Evolutionary conservation across 495 filamentous ascomycete genomes (phyloP).

Genomic region (Physcia stellaris): DNA sequence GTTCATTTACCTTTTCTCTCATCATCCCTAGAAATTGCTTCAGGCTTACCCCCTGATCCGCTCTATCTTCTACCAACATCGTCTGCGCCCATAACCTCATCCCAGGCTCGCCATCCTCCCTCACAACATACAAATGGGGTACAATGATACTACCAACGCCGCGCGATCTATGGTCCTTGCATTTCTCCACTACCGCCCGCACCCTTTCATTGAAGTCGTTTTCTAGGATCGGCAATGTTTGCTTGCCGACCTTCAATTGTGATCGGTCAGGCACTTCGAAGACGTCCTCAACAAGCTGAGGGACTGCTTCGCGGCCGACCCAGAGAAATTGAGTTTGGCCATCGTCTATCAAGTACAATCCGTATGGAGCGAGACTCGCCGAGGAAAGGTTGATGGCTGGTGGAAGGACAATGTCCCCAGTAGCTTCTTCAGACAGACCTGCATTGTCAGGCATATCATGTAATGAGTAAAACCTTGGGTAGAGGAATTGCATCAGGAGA

Average conservation of each 20-base stretch:
- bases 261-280: constrained; percentile 72
- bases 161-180: constrained; percentile 66
- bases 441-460: constrained; percentile 98
- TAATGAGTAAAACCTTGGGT: constrained; percentile 82
- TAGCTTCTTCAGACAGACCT: constrained; percentile 69
- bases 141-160: constrained; percentile 83
- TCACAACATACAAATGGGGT: constrained; percentile 84
- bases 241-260: constrained; percentile 83
- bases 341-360: constrained; percentile 95
- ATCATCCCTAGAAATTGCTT: constrained; percentile 84
- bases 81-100: constrained; percentile 95
- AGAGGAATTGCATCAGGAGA: constrained; percentile 92
- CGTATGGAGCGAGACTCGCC: constrained; percentile 74
- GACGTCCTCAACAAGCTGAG: constrained; percentile 76
- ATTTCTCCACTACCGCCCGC: constrained; percentile 81
- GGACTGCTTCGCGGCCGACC: constrained; percentile 86
- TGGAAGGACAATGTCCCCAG: constrained; percentile 76
- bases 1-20: constrained; percentile 94
- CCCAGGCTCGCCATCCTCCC: constrained; percentile 90
- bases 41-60: constrained; percentile 84
- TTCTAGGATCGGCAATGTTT: constrained; percentile 67
- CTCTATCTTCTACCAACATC: constrained; percentile 85
- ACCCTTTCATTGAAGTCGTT: constrained; percentile 95
- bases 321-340: constrained; percentile 96
- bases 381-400: constrained; percentile 78